Evolutionary conservation across 1,139 yeast genomes (phyloP).

Genomic region (Hemisphaericaspora xylofermentans): DNA sequence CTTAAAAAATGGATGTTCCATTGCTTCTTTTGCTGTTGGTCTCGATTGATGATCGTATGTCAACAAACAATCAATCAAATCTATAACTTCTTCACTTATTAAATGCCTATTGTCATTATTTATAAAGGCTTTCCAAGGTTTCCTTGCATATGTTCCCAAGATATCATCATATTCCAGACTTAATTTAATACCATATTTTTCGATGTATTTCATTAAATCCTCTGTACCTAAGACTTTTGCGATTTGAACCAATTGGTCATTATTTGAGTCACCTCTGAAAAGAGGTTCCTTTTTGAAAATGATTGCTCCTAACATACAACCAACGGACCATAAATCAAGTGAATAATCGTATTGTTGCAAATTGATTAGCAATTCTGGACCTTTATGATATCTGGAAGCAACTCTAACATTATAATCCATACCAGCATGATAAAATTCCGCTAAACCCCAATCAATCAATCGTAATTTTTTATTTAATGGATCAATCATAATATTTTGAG

Average conservation of each 20-base stretch:
- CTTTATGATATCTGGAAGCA: slow-evolving; percentile 78
- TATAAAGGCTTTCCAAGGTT: slow-evolving; percentile 66
- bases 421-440: slow-evolving; percentile 78
- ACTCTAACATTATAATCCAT: slow-evolving; percentile 79
- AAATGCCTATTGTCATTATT: slow-evolving; percentile 52
- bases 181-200: slow-evolving; percentile 60
- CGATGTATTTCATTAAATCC: slow-evolving; percentile 56
- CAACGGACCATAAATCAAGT: slow-evolving; percentile 78
- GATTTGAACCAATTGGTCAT: slow-evolving; percentile 77
- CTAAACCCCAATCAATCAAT: slow-evolving; percentile 82
- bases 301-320: slow-evolving; percentile 78
- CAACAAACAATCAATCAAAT: slow-evolving; percentile 63
- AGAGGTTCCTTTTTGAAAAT: slow-evolving; percentile 76
- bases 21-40: slow-evolving; percentile 73
- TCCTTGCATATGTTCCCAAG: slow-evolving; percentile 63
- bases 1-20: slow-evolving; percentile 59
- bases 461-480: slow-evolving; percentile 60
- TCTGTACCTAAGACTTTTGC: slow-evolving; percentile 77
- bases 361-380: slow-evolving; percentile 75
- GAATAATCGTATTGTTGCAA: slow-evolving; percentile 77
- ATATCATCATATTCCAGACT: slow-evolving; percentile 66
- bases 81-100: slow-evolving; percentile 61
- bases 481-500: slow-evolving; percentile 83
- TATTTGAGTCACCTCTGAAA: slow-evolving; percentile 75
- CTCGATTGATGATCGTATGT: slow-evolving; percentile 74